Evolutionary conservation across 768 basidiomycete species (phyloP).

Genomic region (Paxillus involutus): DNA sequence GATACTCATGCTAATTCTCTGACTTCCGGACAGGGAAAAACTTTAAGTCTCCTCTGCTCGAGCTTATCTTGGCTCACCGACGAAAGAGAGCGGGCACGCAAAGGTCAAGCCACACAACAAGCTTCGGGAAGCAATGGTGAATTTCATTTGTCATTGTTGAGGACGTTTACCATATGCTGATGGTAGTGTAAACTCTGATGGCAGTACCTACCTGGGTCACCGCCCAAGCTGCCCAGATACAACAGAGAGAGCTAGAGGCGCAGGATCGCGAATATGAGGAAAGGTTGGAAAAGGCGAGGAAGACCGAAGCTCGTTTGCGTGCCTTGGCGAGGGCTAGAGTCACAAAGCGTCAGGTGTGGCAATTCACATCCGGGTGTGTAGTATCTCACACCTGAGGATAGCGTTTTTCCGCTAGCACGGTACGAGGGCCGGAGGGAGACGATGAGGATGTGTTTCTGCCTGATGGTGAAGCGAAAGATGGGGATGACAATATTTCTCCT

Average conservation of each 20-base stretch:
- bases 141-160: background rate
- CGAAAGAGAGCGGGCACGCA: slow-evolving; percentile 65
- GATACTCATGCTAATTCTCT: background rate
- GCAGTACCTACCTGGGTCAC: slow-evolving; percentile 75
- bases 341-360: slow-evolving; percentile 57
- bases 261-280: slow-evolving; percentile 66
- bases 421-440: slow-evolving; percentile 30
- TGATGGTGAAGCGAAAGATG: slow-evolving; percentile 39
- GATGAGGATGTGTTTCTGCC: slow-evolving; percentile 78
- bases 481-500: slow-evolving; percentile 65
- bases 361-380: background rate
- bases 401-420: slow-evolving; percentile 18
- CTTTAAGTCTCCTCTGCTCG: slow-evolving; percentile 75
- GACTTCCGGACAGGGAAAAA: slow-evolving; percentile 69
- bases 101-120: slow-evolving; percentile 53
- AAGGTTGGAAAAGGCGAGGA: slow-evolving; percentile 57
- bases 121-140: slow-evolving; percentile 26
- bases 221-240: slow-evolving; percentile 65
- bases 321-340: slow-evolving; percentile 56
- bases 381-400: slow-evolving; percentile 12
- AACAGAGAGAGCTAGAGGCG: slow-evolving; percentile 64
- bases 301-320: slow-evolving; percentile 57
- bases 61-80: slow-evolving; percentile 75
- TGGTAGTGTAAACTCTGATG: slow-evolving; percentile 25
- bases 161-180: slow-evolving; percentile 1